Base-by-base conservation (phyloP, 805 yeast species). In the Zygoascus tannicola region DNA sequence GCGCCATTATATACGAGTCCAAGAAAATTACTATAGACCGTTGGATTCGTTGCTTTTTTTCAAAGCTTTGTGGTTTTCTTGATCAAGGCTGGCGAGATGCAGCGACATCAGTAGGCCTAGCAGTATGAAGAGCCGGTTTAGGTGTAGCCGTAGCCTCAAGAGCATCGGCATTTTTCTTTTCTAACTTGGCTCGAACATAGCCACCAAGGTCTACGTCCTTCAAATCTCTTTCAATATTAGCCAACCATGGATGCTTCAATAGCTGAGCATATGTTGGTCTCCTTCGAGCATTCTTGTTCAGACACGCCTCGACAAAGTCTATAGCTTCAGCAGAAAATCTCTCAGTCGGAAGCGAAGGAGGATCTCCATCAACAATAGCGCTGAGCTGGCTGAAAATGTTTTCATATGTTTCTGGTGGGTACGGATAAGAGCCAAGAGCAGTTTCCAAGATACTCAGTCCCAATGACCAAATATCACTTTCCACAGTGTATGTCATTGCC, bases 351-450 rank as follows among this genome's bases (percentile, higher is more conserved):
- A 87, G 67, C 38, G 68, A 67, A n/a, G 96, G 96, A 3, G 95
- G 86, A 22, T 83, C 87, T 8, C 95, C 96, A 58, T 85, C 94
- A n/a, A 92, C 97, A 56, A 92, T 92, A 2, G 97, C 97, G 64
- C 86, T 81, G 51, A 92, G 71, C 64, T 92, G 98, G 4, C 92
- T 81, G 56, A 92, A 88, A 10, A 92, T 85, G 60, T 85, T 86
- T 51, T 78, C 85, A 56, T 78, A 87, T 2, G 95, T 83, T 56
- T 92, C 97, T 1, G 95, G 83, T 4, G 97, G 95, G 56, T 90
- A 92, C n/a, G 98, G 98, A 62, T 90, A 92, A 45, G 76, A 70
- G 8, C 98, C 98, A 43, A 78, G 76, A 1, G 97, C 92, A 52
- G 86, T 79, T 65, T 92, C 98, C 40, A 92, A 1, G 95, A 90